Percentiles rank a stretch among this genome's conserved stretches.
Conservation (phyloP, 179 eudicot genomes). For the Gypsophila paniculata region DNA sequence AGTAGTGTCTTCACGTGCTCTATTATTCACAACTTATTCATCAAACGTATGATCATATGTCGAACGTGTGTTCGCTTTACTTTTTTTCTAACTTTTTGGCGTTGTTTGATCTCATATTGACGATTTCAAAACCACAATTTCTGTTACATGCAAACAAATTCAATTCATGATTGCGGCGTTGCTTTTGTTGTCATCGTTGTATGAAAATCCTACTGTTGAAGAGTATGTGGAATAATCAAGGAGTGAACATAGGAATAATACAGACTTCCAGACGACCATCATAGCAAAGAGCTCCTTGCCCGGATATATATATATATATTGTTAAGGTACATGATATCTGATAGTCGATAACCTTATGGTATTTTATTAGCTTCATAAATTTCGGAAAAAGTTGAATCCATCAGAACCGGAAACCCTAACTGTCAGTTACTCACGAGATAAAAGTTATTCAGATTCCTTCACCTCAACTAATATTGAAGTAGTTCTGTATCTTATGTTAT, state of each 20-base stretch:
- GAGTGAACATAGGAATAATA: neutral
- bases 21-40: neutral
- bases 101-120: neutral
- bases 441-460: neutral
- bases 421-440: neutral
- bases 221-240: neutral
- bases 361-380: neutral
- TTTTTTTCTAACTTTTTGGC: neutral
- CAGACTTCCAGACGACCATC: neutral
- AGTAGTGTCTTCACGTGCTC: neutral
- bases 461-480: neutral
- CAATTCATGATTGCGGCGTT: neutral
- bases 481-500: neutral
- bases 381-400: neutral
- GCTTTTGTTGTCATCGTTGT: neutral
- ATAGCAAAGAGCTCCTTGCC: neutral
- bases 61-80: neutral
- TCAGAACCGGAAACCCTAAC: neutral
- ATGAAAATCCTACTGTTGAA: neutral
- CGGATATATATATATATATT: neutral
- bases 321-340: neutral
- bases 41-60: neutral
- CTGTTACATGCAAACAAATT: neutral
- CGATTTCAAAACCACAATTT: neutral
- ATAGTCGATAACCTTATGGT: neutral